These are phyloP conservation scores for Phytophthora hybrid DNA, from an alignment of 352 stramenopile species.

Conservation along the genomic window DNA sequence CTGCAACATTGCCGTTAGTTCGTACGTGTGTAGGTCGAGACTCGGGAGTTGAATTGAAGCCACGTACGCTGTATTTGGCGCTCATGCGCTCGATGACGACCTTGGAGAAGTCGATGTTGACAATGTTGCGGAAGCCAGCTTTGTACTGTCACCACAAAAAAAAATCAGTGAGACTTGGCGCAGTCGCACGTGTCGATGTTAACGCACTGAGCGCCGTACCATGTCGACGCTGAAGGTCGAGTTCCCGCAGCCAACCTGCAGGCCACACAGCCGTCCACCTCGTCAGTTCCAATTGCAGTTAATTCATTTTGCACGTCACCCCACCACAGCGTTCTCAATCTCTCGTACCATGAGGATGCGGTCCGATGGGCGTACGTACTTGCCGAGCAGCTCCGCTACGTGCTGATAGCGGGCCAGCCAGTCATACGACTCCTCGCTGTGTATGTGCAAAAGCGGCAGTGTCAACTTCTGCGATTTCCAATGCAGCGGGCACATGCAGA, in stretches of 20 bases:
- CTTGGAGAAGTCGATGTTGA: slow-evolving; percentile 76
- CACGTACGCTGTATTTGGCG: slow-evolving; percentile 55
- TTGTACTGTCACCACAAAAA: slow-evolving; percentile 47
- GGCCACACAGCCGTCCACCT: background rate
- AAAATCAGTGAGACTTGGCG: slow-evolving; percentile 10
- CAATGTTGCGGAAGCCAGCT: slow-evolving; percentile 68
- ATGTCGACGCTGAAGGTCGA: slow-evolving; percentile 79
- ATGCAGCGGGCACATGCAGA: background rate
- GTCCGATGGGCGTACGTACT: slow-evolving; percentile 50
- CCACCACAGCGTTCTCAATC: background rate
- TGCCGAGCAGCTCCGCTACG: slow-evolving; percentile 48
- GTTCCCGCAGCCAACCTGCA: slow-evolving; percentile 79
- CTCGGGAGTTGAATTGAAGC: background rate
- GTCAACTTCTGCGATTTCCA: slow-evolving; percentile 3
- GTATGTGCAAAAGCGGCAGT: background rate
- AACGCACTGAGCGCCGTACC: slow-evolving; percentile 28
- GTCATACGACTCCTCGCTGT: slow-evolving; percentile 80
- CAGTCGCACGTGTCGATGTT: background rate
- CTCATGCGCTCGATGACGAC: slow-evolving; percentile 78
- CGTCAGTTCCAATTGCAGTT: no score
- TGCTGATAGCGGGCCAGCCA: slow-evolving; percentile 72
- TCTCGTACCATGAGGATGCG: slow-evolving; percentile 58
- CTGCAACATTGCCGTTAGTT: slow-evolving; percentile 14
- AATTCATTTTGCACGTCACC: slow-evolving; percentile 2
- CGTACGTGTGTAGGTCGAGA: no score